Base-by-base conservation (phyloP, 2,329 filamentous ascomycete species). In the Ustilaginoidea virens region DNA sequence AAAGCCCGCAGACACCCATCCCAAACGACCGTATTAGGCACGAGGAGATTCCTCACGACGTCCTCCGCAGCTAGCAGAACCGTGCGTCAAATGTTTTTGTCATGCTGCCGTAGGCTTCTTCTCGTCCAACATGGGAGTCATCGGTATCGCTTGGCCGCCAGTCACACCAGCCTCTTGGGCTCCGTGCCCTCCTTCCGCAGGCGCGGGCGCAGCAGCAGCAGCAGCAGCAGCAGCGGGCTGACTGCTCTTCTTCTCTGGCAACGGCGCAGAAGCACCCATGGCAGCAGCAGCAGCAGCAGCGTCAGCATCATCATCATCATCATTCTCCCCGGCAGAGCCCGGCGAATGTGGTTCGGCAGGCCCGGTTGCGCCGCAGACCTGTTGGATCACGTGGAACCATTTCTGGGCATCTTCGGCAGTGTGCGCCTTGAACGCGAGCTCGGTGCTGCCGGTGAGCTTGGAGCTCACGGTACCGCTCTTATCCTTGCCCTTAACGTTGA, bases 401-500 rank as follows among this genome's bases (percentile, higher is more conserved):
- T 82, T 80, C 52, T 78, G 63, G 1, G 87, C 85, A 38, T 92
- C 83, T 17, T 68, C 63, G 3, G 81, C 53, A 1, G 80, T 83
- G 53, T 85, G 78, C 0, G 86, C 85, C 59, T 92, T 92, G 71
- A 94, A 94, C 17, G 67, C 60, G 21, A 92, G 64, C 54, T 96
- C 87, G 23, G 82, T 74, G 16, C 58, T 71, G 39, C 86, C 81
- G 27, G 78, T 71, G 39, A 94, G 69, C 48, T 83, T 87, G 59
- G 76, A 79, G 45, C 77, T 75, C 38, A 94, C 58, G 38, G 78
- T 80, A 48, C 80, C 80, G 45, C 76, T 78, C 32, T 77, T 72
- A 49, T 98, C 86, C 55, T 96, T 96, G 52, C 90, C 90, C 61
- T 93, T 93, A 52, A 98, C 66, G 46, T 74, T 82, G 66, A 98